Conservation (phyloP, 2,329 filamentous ascomycete species). For the Aspergillus transmontanensis region DNA sequence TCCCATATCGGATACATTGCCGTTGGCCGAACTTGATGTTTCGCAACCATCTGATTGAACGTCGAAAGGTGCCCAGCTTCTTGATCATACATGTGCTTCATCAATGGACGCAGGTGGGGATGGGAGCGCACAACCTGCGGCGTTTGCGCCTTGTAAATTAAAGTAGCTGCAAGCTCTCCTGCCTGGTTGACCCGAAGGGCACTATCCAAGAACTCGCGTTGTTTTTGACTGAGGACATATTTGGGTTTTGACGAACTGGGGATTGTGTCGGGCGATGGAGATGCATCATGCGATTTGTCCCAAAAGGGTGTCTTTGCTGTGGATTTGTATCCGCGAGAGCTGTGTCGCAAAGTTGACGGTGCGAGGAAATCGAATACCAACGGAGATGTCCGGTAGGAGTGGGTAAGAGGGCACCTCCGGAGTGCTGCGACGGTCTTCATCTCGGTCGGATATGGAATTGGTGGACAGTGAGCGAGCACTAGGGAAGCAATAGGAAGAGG, state of each 20-base stretch:
- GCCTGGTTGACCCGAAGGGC: conserved; percentile 96
- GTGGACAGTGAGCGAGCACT: neutral
- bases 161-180: conserved; percentile 91
- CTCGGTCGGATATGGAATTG: neutral
- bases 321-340: conserved; percentile 28
- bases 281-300: neutral
- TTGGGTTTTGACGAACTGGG: conserved; percentile 32
- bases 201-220: conserved; percentile 73
- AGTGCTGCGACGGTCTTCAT: conserved; percentile 31
- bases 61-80: conserved; percentile 83
- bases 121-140: conserved; percentile 77
- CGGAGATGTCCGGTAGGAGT: conserved; percentile 21
- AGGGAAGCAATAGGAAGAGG: neutral
- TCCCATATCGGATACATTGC: conserved; percentile 92
- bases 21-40: conserved; percentile 88
- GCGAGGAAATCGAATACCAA: conserved; percentile 42
- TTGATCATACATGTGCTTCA: conserved; percentile 98
- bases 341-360: conserved; percentile 30
- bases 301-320: conserved; percentile 32
- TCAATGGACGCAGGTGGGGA: conserved; percentile 84
- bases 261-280: conserved; percentile 24
- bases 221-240: conserved; percentile 67
- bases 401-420: conserved; percentile 22
- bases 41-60: conserved; percentile 81
- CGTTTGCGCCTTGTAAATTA: conserved; percentile 90